Evolutionary conservation across 495 filamentous ascomycete genomes (phyloP).

Genomic region (Tetracladium setigerum): DNA sequence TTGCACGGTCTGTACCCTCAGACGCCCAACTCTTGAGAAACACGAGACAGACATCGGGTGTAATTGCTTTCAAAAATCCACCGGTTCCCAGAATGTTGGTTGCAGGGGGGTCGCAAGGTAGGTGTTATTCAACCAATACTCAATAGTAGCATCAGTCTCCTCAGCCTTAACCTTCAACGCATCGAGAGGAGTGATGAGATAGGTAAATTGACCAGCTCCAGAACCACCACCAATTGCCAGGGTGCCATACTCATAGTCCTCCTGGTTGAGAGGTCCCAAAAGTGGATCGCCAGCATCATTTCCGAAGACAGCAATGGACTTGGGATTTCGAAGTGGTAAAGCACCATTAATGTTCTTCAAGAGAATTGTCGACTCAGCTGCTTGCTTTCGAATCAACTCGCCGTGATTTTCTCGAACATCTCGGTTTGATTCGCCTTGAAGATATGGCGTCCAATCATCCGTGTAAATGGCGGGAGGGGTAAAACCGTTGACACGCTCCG

Average conservation of each 20-base stretch:
- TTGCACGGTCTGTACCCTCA: conserved; percentile 82
- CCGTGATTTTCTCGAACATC: conserved; percentile 74
- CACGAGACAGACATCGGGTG: conserved; percentile 68
- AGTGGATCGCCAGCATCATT: conserved; percentile 56
- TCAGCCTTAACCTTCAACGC: conserved; percentile 60
- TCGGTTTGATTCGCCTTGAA: conserved; percentile 71
- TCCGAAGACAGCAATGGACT: conserved; percentile 57
- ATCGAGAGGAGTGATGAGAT: conserved; percentile 65
- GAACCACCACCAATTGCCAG: conserved; percentile 50
- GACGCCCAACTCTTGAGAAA: conserved; percentile 84
- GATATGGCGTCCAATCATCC: too few species aligned
- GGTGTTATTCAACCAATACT: not conserved
- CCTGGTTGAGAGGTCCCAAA: conserved; percentile 59
- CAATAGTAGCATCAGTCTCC: not conserved
- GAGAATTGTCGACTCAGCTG: conserved; percentile 58
- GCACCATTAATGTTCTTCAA: conserved; percentile 56
- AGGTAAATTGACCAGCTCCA: conserved; percentile 55
- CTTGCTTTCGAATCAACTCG: conserved; percentile 56
- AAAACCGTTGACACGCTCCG: conserved; percentile 63
- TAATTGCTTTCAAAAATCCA: conserved; percentile 53
- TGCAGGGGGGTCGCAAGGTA: conserved; percentile 2
- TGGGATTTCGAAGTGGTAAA: conserved; percentile 51
- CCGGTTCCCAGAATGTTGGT: not conserved
- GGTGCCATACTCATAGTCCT: conserved; percentile 54
- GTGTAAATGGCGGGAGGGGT: conserved; percentile 51